Evolutionary conservation across 495 filamentous ascomycete species (phyloP).

Genomic region (Daldinia bambusicola): DNA sequence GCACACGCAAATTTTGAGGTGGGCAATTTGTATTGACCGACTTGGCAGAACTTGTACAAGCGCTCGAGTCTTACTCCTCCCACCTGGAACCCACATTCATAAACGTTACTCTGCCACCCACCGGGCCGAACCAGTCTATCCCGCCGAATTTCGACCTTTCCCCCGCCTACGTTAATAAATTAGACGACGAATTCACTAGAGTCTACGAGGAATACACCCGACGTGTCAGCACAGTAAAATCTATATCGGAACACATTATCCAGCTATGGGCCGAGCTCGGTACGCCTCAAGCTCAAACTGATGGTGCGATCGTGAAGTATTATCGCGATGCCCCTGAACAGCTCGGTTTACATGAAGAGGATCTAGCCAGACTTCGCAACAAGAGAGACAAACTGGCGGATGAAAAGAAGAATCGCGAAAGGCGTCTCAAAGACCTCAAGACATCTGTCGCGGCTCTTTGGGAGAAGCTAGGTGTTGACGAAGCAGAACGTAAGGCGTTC

Average conservation of each 20-base stretch:
- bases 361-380: conserved; percentile 74
- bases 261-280: conserved; percentile 95
- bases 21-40: conserved; percentile 25
- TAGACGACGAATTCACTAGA: conserved; percentile 90
- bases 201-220: conserved; percentile 95
- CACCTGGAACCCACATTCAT: conserved; percentile 91
- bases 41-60: conserved; percentile 82
- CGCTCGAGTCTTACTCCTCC: conserved; percentile 92
- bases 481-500: conserved; percentile 84
- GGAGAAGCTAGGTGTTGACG: conserved; percentile 86
- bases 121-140: conserved; percentile 75
- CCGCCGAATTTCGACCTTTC: conserved; percentile 88
- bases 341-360: conserved; percentile 86
- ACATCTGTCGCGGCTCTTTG: conserved; percentile 81
- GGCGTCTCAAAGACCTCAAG: conserved; percentile 79
- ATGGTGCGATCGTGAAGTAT: conserved; percentile 83
- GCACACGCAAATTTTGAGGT: not conserved
- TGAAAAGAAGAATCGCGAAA: conserved; percentile 91
- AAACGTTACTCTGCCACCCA: conserved; percentile 81
- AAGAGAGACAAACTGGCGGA: conserved; percentile 87
- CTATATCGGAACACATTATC: conserved; percentile 84
- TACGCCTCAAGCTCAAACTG: conserved; percentile 91
- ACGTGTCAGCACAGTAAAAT: conserved; percentile 77
- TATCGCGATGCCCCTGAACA: conserved; percentile 92
- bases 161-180: conserved; percentile 81